Evolutionary conservation across 2,329 filamentous ascomycete genomes (phyloP), one percentile per base, ranked within the genome.

Genomic region (Colletotrichum caudatum): DNA sequence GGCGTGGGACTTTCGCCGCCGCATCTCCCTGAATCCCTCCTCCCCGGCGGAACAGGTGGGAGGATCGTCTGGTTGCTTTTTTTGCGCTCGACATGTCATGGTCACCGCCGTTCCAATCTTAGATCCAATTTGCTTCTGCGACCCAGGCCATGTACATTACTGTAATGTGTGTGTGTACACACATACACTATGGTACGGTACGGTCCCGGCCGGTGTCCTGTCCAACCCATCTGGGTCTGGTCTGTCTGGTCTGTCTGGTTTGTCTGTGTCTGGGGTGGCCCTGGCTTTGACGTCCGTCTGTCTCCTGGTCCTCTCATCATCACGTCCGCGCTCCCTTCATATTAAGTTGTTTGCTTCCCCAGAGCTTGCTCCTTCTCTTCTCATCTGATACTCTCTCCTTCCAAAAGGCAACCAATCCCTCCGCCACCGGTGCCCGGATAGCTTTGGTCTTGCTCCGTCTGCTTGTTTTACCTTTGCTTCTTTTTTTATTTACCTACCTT

Each of bases 101-200:
- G 74, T 75, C 74, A 75, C 74, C 74, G 74, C 74, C 67, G 69
- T 75, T 75, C 74, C 69, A 75, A 74, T 73, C 74, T 75, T 71
- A 73, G 63, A 71, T 73, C 50, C 66, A 69, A 73, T 71, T 74
- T 73, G 65, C 62, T 68, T 74, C 71, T 64, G 62, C 64, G 18
- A 65, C 56, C 69, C 65, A 66, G 71, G 71, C 51, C 63, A 71
- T 63, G 56, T 29, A 29, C 29, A 29, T 29, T 29, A 29, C 29
- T 29, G 29, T 29, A n/a, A 48, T 48, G 20, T 46, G 44, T 46
- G 44, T 46, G 44, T 46, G 44, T 46, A 29, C 29, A 29, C 29
- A 29, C 29, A 29, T 29, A 29, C 26, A 29, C 26, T 29, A 48
- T 48, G 44, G 20, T 23, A 57, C n/a, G 53, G 69, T 71, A 58